These are phyloP conservation scores for Verticillium tricorpus DNA, from an alignment of 2,329 filamentous ascomycete species.

Conservation along the genomic window DNA sequence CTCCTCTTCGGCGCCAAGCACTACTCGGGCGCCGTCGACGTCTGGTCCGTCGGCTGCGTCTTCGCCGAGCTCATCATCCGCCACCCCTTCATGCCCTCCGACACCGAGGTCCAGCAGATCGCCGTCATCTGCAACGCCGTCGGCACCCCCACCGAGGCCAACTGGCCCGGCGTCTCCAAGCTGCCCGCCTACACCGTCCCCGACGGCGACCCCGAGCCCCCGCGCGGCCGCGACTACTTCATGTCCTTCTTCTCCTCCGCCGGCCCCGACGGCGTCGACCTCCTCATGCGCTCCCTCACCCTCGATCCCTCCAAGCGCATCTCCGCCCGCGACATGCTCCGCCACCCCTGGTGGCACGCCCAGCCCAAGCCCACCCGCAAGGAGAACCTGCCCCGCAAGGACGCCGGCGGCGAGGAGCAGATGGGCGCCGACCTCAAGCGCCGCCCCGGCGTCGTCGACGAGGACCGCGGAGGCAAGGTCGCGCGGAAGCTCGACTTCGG, in stretches of 20 bases:
- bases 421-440: constrained; percentile 80
- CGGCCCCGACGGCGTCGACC: constrained; percentile 77
- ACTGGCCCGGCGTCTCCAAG: constrained; percentile 87
- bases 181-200: constrained; percentile 77
- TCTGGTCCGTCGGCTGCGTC: constrained; percentile 91
- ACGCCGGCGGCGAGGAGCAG: constrained; percentile 64
- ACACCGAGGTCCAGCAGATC: constrained; percentile 83
- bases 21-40: constrained; percentile 86
- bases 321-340: constrained; percentile 70
- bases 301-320: constrained; percentile 85
- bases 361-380: constrained; percentile 81
- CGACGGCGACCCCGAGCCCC: constrained; percentile 45
- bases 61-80: constrained; percentile 87
- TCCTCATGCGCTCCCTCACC: constrained; percentile 78
- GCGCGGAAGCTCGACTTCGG: constrained; percentile 81
- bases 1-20: constrained; percentile 85
- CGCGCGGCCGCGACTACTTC: constrained; percentile 69
- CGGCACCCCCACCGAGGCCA: constrained; percentile 87
- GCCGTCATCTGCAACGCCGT: constrained; percentile 78
- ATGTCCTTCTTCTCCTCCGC: constrained; percentile 72
- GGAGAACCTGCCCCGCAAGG: constrained; percentile 75
- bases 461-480: constrained; percentile 66
- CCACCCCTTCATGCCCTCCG: constrained; percentile 76
- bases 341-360: constrained; percentile 80
- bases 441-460: constrained; percentile 66